phyloP scores from a whole-genome alignment of 2,329 filamentous ascomycete species.

The Ophiostoma australiae region DNA sequence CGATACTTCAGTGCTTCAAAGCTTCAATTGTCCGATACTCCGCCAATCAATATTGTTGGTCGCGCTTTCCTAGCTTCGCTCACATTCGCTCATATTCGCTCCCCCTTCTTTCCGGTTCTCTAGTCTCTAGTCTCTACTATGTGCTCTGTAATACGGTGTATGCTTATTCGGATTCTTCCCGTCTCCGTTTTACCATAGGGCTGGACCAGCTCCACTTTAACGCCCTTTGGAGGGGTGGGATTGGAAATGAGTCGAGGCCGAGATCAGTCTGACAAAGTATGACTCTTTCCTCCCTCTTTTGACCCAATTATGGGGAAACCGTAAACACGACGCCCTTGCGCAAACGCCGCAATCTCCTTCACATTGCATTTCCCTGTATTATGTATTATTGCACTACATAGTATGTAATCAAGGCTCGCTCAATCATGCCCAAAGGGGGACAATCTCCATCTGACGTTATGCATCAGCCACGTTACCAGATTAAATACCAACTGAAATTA shows the following conservation, averaged over 20 bases:
- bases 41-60: not conserved
- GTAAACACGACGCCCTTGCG: conserved; percentile 10
- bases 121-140: too few species aligned
- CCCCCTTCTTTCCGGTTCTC: not conserved
- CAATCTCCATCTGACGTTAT: not conserved
- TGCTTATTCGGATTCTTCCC: not conserved
- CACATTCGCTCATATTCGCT: conserved; percentile 9
- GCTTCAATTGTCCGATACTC: not conserved
- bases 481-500: not conserved
- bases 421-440: conserved; percentile 1
- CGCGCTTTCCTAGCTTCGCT: not conserved
- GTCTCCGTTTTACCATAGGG: conserved; percentile 4
- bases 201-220: not conserved
- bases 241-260: conserved; percentile 2
- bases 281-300: not conserved
- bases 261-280: not conserved
- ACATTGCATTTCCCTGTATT: not conserved
- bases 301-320: not conserved
- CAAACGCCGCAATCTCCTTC: conserved; percentile 15
- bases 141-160: too few species aligned
- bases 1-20: too few species aligned
- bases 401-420: not conserved
- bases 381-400: not conserved
- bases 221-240: not conserved
- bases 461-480: not conserved